Evolutionary conservation across 2,329 filamentous ascomycete genomes (phyloP).

Genomic region (Paracorniculantispora psalliotae): DNA sequence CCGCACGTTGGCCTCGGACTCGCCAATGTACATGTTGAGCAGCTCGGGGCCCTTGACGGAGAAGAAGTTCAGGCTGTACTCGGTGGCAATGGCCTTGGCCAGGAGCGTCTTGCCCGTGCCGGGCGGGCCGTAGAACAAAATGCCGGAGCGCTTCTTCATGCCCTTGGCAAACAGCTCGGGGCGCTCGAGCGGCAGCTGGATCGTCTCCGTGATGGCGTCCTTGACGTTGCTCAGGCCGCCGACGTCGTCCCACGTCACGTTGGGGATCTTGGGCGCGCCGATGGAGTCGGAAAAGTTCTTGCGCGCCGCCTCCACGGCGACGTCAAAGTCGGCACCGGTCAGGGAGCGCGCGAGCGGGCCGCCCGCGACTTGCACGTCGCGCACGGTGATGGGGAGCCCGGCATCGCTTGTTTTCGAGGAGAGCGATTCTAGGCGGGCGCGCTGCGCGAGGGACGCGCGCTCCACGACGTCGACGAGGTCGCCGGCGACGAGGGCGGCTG

Average conservation of each 20-base stretch:
- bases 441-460: constrained; percentile 73
- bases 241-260: constrained; percentile 94
- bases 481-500: constrained; percentile 88
- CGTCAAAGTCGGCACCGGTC: constrained; percentile 78
- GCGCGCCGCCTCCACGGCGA: constrained; percentile 89
- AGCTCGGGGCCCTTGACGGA: constrained; percentile 87
- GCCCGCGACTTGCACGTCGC: constrained; percentile 84
- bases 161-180: constrained; percentile 94
- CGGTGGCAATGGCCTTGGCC: constrained; percentile 87
- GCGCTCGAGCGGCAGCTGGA: constrained; percentile 84
- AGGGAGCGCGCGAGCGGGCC: constrained; percentile 74
- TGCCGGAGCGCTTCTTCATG: constrained; percentile 95
- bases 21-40: constrained; percentile 94
- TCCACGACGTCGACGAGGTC: constrained; percentile 94
- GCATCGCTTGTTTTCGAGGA: constrained; percentile 43
- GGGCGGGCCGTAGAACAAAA: constrained; percentile 85
- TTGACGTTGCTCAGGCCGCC: constrained; percentile 91
- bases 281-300: constrained; percentile 99
- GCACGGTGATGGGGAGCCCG: constrained; percentile 52
- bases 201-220: constrained; percentile 94
- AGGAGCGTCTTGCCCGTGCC: constrained; percentile 90
- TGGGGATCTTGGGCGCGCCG: constrained; percentile 95
- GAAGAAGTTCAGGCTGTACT: constrained; percentile 93
- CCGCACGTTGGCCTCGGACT: constrained; percentile 87
- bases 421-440: constrained; percentile 68